Conservation (phyloP, 2,329 filamentous ascomycete species). For the Diatrype stigma region DNA sequence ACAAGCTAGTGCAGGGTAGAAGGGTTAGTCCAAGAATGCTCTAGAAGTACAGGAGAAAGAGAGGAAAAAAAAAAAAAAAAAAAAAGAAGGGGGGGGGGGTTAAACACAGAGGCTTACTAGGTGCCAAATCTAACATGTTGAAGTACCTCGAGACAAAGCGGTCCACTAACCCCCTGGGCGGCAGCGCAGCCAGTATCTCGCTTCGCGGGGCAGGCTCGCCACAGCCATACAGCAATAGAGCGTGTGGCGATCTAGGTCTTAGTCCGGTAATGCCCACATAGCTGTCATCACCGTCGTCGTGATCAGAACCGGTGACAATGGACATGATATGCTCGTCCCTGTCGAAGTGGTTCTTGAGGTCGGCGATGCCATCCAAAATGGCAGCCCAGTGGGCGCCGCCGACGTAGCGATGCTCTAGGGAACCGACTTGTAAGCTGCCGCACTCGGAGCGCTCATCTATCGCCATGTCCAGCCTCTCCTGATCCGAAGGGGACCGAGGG, state of each 20-base stretch:
- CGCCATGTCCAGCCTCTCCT: too few relatives aligned
- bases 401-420: background rate
- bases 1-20: constrained; percentile 11
- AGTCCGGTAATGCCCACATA: background rate
- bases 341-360: constrained; percentile 13
- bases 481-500: too few relatives aligned
- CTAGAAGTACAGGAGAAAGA: background rate
- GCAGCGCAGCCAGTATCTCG: constrained; percentile 31
- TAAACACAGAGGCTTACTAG: constrained; percentile 12
- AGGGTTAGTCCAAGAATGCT: constrained; percentile 3
- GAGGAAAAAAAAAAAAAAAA: too few relatives aligned
- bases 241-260: constrained; percentile 15
- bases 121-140: constrained; percentile 26
- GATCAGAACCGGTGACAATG: too few relatives aligned
- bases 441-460: background rate
- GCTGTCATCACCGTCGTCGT: too few relatives aligned
- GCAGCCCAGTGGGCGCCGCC: constrained; percentile 13
- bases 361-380: constrained; percentile 14
- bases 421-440: background rate
- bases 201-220: constrained; percentile 16
- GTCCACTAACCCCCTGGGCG: constrained; percentile 28
- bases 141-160: constrained; percentile 34
- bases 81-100: too few relatives aligned
- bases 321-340: background rate
- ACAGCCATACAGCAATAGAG: constrained; percentile 25